Evolutionary conservation across 371 early-diverging fungal species (phyloP).

Genomic region (Fennellomyces sp.): DNA sequence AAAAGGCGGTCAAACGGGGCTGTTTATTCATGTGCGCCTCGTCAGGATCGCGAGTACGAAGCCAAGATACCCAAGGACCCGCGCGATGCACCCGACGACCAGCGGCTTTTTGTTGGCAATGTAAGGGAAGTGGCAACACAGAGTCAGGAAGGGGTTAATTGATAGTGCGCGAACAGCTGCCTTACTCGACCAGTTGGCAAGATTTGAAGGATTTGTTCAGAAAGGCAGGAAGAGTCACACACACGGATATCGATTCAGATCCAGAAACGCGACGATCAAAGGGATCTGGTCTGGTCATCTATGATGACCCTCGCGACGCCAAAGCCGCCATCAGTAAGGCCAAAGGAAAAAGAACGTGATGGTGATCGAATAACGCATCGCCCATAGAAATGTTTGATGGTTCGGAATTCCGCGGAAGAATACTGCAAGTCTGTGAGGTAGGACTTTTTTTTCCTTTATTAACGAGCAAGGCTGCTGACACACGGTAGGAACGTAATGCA

Average conservation of each 20-base stretch:
- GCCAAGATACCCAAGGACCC: slow-evolving; percentile 50
- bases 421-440: slow-evolving; percentile 82
- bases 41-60: slow-evolving; percentile 67
- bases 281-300: slow-evolving; percentile 74
- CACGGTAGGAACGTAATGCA: slow-evolving; percentile 19
- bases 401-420: slow-evolving; percentile 77
- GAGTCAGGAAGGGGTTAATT: background rate
- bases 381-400: slow-evolving; percentile 73
- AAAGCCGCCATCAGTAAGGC: slow-evolving; percentile 73
- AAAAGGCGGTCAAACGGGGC: background rate
- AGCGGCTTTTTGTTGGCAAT: slow-evolving; percentile 71
- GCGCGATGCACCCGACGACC: slow-evolving; percentile 51
- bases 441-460: too few species aligned
- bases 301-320: slow-evolving; percentile 66
- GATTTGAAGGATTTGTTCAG: slow-evolving; percentile 80
- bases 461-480: too few species aligned
- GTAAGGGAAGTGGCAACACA: slow-evolving; percentile 36
- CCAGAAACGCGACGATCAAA: slow-evolving; percentile 61
- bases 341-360: slow-evolving; percentile 5
- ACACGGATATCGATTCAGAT: slow-evolving; percentile 72
- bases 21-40: background rate
- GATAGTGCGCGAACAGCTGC: slow-evolving; percentile 51
- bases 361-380: too few species aligned
- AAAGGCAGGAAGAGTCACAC: slow-evolving; percentile 62
- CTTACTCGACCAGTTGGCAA: slow-evolving; percentile 76